A percentile compares a stretch with the other conserved stretches of the same genome.
These are phyloP conservation scores for Ophiostoma himal-ulmi DNA, from an alignment of 2,329 filamentous ascomycete species.

Conservation along the genomic window DNA sequence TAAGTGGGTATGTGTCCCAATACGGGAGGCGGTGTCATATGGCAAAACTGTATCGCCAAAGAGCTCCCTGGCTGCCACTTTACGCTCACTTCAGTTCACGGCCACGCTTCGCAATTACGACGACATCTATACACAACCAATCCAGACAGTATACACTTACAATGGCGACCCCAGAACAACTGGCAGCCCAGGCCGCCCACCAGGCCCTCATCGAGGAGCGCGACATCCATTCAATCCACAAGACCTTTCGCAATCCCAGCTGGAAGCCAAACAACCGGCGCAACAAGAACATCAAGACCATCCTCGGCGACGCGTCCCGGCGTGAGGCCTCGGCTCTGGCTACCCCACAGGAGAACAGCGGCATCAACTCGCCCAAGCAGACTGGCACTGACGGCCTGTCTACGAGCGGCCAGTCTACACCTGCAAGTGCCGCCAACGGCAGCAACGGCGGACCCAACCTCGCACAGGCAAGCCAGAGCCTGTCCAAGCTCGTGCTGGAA, in stretches of 20 bases:
- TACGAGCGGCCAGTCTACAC: conserved; percentile 55
- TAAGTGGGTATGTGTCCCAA: conserved; percentile 2
- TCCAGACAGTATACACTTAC: background rate
- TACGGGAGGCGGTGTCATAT: conserved; percentile 6
- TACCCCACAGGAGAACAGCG: conserved; percentile 68
- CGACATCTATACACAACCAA: background rate
- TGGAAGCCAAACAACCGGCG: conserved; percentile 93
- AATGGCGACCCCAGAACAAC: conserved; percentile 51
- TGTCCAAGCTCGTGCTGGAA: conserved; percentile 83
- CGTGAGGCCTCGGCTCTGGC: conserved; percentile 84
- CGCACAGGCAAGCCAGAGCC: conserved; percentile 78
- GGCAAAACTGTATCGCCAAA: conserved; percentile 17
- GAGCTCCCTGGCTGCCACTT: conserved; percentile 1
- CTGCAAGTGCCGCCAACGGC: conserved; percentile 47
- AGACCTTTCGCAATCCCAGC: conserved; percentile 80
- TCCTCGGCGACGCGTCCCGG: conserved; percentile 80
- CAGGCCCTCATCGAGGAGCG: conserved; percentile 82
- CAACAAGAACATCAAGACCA: conserved; percentile 98
- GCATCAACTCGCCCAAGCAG: conserved; percentile 61
- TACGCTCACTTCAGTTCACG: background rate
- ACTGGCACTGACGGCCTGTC: conserved; percentile 38
- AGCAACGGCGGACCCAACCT: conserved; percentile 58
- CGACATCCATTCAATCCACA: conserved; percentile 79
- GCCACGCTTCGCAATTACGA: background rate
- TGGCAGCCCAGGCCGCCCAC: conserved; percentile 76